Evolutionary conservation across 306 rosid genomes (phyloP), one percentile per base, ranked within the genome.

Genomic region (Vigna mungo): DNA sequence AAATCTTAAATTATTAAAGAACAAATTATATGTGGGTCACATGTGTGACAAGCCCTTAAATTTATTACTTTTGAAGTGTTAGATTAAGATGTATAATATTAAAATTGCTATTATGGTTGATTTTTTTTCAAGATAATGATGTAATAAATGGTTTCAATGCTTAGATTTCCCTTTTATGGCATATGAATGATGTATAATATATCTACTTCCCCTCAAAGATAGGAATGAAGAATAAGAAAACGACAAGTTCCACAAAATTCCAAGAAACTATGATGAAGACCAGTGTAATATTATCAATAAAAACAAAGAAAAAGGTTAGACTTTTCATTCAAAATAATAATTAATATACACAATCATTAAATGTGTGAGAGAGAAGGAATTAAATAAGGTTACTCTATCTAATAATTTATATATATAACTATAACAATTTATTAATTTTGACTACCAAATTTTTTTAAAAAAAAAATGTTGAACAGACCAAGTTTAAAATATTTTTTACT

Each of bases 251-350:
- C 14, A 16, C 6, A 62, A 16, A 32, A 62, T 16, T 34, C 62
- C 23, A 32, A 62, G 46, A 62, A 21, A 62, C 15, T 8, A 34
- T 16, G 14, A 32, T 62, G 23, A 8, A 62, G 23, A 32, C 4
- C 14, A 6, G 0, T n/a, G 47, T 1, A 34, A 16, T 23, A 34
- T 34, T 62, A 32, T 62, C 46, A 34, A 14, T 60, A 60, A 60
- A 60, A 60, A 14, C 41, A 60, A 30, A 60, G 20, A 27, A 60
- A 59, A 60, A 27, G 66, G 43, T 60, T 60, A 60, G 4, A 30
- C 43, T 30, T 60, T 60, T 60, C 66, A n/a, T 60, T 7, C 43
- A 32, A 36, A 36, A 32, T 60, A n/a, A 27, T 59, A 52, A 14
- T 59, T 59, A 52, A 14, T 59, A 59, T 13, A 20, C 11, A 59